Evolutionary conservation across 805 yeast species (phyloP).

Genomic region (Candida ortonii): DNA sequence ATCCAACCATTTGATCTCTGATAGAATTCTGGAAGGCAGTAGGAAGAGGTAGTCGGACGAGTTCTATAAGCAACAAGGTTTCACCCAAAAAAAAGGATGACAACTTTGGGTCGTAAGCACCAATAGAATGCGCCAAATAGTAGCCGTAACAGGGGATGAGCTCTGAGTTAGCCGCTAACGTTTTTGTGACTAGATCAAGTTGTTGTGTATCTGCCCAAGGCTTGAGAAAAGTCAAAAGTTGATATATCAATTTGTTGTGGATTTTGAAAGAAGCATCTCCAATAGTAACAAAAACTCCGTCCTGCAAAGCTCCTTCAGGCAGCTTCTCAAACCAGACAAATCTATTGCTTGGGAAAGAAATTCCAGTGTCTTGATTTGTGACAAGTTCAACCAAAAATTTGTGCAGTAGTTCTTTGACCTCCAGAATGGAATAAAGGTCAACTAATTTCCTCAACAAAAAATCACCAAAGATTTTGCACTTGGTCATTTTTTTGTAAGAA

Average conservation of each 20-base stretch:
- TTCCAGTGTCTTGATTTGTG: constrained; percentile 49
- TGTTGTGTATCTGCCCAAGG: constrained; percentile 80
- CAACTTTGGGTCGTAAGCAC: constrained; percentile 74
- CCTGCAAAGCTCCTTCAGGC: constrained; percentile 17
- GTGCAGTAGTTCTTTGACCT: constrained; percentile 38
- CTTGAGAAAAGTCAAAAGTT: constrained; percentile 60
- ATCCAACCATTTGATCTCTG: constrained; percentile 7
- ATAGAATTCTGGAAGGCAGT: constrained; percentile 19
- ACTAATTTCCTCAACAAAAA: constrained; percentile 60
- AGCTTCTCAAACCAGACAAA: constrained; percentile 41
- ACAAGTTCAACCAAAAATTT: constrained; percentile 48
- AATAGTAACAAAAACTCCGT: constrained; percentile 44
- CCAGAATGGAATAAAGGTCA: constrained; percentile 39
- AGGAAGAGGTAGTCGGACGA: constrained; percentile 60
- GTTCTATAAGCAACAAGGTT: constrained; percentile 56
- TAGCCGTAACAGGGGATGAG: constrained; percentile 68
- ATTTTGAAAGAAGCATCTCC: constrained; percentile 54
- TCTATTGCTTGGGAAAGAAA: constrained; percentile 45
- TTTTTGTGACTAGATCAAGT: constrained; percentile 47
- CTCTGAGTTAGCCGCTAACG: constrained; percentile 60
- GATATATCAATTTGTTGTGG: constrained; percentile 65
- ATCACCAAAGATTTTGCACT: constrained; percentile 76
- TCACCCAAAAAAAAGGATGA: constrained; percentile 83
- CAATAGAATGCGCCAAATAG: constrained; percentile 54
- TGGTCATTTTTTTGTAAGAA: constrained; percentile 62